A percentile compares a stretch with the other conserved stretches of the same genome.
phyloP scores from a whole-genome alignment of 345 rosid species.

The Aurinia saxatilis region DNA sequence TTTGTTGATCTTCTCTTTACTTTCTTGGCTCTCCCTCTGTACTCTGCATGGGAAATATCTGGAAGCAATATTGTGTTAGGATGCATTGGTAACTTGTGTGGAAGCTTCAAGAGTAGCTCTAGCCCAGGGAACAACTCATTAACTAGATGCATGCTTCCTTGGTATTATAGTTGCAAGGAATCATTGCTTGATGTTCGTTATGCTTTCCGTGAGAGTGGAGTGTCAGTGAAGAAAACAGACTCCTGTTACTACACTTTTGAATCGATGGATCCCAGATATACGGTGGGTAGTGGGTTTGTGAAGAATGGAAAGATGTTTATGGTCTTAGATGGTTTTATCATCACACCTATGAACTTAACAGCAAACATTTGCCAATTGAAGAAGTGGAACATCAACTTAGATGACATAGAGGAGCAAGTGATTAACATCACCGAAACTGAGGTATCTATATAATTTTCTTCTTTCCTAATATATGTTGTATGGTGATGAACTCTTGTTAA shows the following conservation, averaged over 20 bases:
- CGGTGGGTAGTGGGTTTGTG: neutral
- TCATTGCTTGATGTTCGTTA: neutral
- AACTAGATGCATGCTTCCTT: neutral
- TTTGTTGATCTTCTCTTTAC: conserved; percentile 6
- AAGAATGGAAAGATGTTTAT: neutral
- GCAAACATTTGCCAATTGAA: neutral
- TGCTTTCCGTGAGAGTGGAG: no score
- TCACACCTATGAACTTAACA: neutral
- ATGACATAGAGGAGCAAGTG: conserved; percentile 7
- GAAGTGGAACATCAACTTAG: neutral
- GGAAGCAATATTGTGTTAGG: neutral
- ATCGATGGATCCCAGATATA: neutral
- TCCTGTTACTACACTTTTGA: neutral
- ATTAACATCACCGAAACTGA: neutral
- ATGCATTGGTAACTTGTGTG: neutral
- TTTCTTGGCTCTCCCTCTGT: conserved; percentile 1
- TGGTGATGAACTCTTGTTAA: neutral
- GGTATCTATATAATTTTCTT: neutral
- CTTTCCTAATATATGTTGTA: neutral
- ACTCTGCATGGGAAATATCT: neutral
- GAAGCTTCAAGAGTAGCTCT: neutral
- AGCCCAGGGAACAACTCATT: neutral
- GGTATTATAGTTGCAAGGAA: neutral
- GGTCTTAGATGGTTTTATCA: neutral
- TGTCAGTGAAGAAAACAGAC: no score